These are phyloP conservation scores for Aspergillus ochraceus DNA, from an alignment of 2,329 filamentous ascomycete species.

Conservation along the genomic window DNA sequence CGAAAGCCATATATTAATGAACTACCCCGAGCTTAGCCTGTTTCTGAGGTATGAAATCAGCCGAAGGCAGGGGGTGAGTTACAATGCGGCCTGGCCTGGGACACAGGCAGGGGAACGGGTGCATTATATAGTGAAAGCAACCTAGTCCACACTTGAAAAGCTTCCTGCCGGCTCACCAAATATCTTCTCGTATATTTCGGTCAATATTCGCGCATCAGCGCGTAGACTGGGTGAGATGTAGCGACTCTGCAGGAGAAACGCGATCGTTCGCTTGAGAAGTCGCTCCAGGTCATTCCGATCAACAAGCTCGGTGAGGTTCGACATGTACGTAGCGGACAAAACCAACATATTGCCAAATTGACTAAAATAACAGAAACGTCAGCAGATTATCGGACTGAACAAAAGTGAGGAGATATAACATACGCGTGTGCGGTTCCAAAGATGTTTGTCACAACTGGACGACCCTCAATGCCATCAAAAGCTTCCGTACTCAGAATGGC, in stretches of 20 bases:
- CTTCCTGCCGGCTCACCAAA: conserved; percentile 36
- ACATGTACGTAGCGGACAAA: conserved; percentile 76
- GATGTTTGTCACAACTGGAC: conserved; percentile 89
- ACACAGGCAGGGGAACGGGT: not conserved
- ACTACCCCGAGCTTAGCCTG: no score
- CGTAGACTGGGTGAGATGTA: conserved; percentile 73
- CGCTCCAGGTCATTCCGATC: conserved; percentile 54
- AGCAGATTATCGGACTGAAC: not conserved
- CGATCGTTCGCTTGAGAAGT: conserved; percentile 72
- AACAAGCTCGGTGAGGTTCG: conserved; percentile 63
- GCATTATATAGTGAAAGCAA: not conserved
- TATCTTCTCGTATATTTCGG: conserved; percentile 48
- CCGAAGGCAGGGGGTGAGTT: no score
- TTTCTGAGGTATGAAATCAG: no score
- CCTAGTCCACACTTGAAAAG: conserved; percentile 4
- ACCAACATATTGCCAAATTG: conserved; percentile 97
- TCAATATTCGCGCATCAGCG: conserved; percentile 73
- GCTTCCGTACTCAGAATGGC: conserved; percentile 82
- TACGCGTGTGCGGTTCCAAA: conserved; percentile 96
- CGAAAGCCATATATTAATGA: no score
- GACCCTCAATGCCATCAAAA: conserved; percentile 64
- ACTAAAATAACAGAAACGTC: conserved; percentile 47
- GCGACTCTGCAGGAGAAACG: conserved; percentile 69
- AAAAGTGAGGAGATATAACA: conserved; percentile 37
- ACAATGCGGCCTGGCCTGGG: not conserved